These are phyloP conservation scores for Penicillium corylophilum DNA, from an alignment of 2,329 filamentous ascomycete species.

Conservation along the genomic window DNA sequence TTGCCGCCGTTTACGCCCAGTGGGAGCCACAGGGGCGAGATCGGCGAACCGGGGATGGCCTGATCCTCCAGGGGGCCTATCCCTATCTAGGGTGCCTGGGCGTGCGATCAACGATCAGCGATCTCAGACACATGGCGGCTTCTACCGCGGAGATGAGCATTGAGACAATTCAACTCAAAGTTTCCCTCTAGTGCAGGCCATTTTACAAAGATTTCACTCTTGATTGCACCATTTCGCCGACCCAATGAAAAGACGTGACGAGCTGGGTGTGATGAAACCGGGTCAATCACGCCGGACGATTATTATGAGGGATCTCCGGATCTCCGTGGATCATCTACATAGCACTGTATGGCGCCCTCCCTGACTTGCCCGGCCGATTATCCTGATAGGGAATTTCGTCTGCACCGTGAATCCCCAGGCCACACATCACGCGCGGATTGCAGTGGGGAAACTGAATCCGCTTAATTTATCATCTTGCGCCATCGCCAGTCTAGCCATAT, in stretches of 20 bases:
- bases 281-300: slow-evolving; percentile 4
- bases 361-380: not conserved
- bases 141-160: not conserved
- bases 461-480: not conserved
- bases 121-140: not conserved
- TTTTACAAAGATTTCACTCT: not conserved
- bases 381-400: slow-evolving; percentile 7
- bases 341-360: slow-evolving; percentile 14
- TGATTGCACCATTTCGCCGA: not conserved
- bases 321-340: slow-evolving; percentile 19
- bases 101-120: not conserved
- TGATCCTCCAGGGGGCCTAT: too few species aligned
- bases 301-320: slow-evolving; percentile 16
- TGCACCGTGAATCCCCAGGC: slow-evolving; percentile 1
- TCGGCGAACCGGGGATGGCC: not conserved
- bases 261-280: not conserved
- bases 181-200: too few species aligned
- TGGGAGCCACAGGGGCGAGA: not conserved
- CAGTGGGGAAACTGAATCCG: not conserved
- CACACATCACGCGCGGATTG: not conserved
- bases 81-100: not conserved
- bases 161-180: not conserved
- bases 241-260: not conserved
- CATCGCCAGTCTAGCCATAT: not conserved
- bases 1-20: not conserved